Conservation (phyloP, 306 rosid species). For the Benincasa hispida region DNA sequence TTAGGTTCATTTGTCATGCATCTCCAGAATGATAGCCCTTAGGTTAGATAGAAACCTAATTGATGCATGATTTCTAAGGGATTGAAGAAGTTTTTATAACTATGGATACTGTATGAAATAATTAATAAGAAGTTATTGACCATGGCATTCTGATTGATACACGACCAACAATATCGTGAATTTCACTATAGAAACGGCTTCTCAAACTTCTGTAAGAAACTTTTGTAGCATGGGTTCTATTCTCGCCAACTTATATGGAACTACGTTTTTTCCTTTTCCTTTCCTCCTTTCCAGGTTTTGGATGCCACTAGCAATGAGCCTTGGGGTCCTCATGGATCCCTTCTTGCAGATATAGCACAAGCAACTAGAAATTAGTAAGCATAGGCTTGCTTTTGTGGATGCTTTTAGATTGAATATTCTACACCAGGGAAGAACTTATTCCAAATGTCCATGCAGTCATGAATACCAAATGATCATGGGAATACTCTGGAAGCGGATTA, state of each 20-base stretch:
- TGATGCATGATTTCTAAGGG: background rate
- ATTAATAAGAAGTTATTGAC: background rate
- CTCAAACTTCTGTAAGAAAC: background rate
- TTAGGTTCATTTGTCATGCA: background rate
- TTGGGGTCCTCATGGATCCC: constrained; percentile 99
- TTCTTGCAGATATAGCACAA: constrained; percentile 90
- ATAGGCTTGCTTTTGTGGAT: constrained; percentile 1
- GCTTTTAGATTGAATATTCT: constrained; percentile 15
- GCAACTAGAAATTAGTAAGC: constrained; percentile 90
- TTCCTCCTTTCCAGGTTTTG: constrained; percentile 47
- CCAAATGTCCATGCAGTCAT: constrained; percentile 48
- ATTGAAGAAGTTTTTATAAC: background rate
- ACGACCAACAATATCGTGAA: background rate
- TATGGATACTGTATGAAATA: background rate
- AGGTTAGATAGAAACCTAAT: background rate
- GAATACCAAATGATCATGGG: constrained; percentile 95
- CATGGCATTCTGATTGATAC: background rate
- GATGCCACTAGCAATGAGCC: constrained; percentile 99
- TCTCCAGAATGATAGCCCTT: background rate
- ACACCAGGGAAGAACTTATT: constrained; percentile 16
- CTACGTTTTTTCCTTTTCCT: background rate
- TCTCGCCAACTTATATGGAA: background rate
- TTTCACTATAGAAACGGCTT: background rate
- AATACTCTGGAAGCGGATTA: constrained; percentile 89
- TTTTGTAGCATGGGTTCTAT: background rate